Base-by-base conservation (phyloP, 2,329 filamentous ascomycete species). In the Venturiaceae sp. region DNA sequence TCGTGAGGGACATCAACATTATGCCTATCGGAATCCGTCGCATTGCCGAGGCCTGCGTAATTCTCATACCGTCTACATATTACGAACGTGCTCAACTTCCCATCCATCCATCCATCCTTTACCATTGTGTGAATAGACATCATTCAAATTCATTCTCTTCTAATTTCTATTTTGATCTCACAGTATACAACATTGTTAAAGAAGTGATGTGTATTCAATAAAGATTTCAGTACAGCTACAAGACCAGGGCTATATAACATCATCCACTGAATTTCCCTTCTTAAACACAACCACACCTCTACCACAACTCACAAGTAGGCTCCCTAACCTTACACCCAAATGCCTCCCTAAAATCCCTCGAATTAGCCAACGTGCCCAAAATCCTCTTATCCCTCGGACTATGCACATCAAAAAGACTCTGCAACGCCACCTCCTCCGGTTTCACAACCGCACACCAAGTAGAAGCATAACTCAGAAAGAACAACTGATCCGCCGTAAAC, bases 301-400 rank as follows among this genome's bases (percentile, higher is more conserved):
- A 90, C 85, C 86, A 89, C 60, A 90, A 71, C 71, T 88, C 81
- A 68, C 86, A 90, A 37, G 78, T 81, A 0, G 85, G 85, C 67
- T 87, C 78, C 72, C 83, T 85, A 2, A 73, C 73, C n/a, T 80
- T 76, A 66, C 86, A 90, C 50, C 81, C 74, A 68, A 89, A 90
- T 7, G 81, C 83, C 68, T 87, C 81, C 60, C 77, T 79, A 66
- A 90, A 90, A n/a, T 82, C 83, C 30, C 77, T 76, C 34, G 84
- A 87, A 65, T 90, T 89, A 0, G 80, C 78, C 73, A 85, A 80
- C 0, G 84, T 84, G 3, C 85, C 83, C 63, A 69, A 79, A 64
- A 69, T 67, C 50, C 86, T 78, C 1, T 81, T 81, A 63, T 79
- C 79, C 34, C 81, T 80, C 0, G 85, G 86, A 3, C 85, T 81